Evolutionary conservation across 2,329 filamentous ascomycete genomes (phyloP).

Genomic region (Hypoxylon sp.): DNA sequence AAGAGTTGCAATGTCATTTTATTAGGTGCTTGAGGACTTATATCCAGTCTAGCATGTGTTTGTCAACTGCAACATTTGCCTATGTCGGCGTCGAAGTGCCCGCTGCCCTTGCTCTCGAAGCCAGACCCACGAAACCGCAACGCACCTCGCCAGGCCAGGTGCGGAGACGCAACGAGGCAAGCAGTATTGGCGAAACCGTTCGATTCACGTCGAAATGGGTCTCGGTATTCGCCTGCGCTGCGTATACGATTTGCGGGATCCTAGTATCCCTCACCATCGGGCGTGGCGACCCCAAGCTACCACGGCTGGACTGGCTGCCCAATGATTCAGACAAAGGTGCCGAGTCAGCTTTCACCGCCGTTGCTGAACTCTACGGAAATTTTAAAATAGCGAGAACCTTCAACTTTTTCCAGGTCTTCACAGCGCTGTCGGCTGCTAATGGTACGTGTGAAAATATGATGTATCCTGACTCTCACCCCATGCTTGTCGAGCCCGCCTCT

Average conservation of each 20-base stretch:
- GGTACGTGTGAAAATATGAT: neutral
- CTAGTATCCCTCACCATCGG: slow-evolving; percentile 40
- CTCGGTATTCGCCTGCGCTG: slow-evolving; percentile 38
- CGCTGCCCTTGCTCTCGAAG: slow-evolving; percentile 46
- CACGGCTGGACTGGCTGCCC: slow-evolving; percentile 38
- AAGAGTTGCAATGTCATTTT: neutral
- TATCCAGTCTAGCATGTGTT: slow-evolving; percentile 36
- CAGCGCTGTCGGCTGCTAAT: slow-evolving; percentile 45
- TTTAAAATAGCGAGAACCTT: slow-evolving; percentile 39
- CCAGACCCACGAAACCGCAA: slow-evolving; percentile 37
- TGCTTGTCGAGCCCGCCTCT: neutral
- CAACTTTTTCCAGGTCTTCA: slow-evolving; percentile 47
- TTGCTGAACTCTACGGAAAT: neutral
- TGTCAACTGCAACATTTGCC: slow-evolving; percentile 45
- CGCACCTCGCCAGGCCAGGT: neutral
- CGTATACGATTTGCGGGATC: slow-evolving; percentile 41
- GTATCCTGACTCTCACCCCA: neutral
- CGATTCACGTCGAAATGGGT: slow-evolving; percentile 32
- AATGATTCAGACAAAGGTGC: neutral
- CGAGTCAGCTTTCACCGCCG: slow-evolving; percentile 15
- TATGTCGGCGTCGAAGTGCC: slow-evolving; percentile 48
- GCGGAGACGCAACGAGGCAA: neutral
- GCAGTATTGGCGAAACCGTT: slow-evolving; percentile 16
- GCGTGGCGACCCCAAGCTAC: slow-evolving; percentile 35
- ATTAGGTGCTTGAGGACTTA: neutral